These are phyloP conservation scores for Cucumis sativus DNA, from an alignment of 306 rosid species.

Conservation along the genomic window DNA sequence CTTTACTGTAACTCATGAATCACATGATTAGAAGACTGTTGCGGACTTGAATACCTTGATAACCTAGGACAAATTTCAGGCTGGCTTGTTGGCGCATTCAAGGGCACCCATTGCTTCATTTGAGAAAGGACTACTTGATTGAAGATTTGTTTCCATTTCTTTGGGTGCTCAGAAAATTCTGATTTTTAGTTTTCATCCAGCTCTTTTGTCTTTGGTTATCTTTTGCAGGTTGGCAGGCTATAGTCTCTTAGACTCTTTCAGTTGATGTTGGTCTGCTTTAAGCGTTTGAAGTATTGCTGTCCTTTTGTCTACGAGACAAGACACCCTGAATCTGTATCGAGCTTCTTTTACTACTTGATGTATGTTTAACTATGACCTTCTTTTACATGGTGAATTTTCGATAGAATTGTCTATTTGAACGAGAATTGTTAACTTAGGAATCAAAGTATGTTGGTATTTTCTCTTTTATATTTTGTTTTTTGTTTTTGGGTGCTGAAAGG, in stretches of 20 bases:
- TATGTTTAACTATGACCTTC: conserved; percentile 62
- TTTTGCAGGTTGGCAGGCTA: conserved; percentile 70
- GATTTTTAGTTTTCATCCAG: conserved; percentile 41
- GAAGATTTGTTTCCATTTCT: conserved; percentile 54
- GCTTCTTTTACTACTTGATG: conserved; percentile 75
- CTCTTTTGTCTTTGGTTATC: conserved; percentile 35
- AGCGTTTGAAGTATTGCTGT: conserved; percentile 58
- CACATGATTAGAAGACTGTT: background rate
- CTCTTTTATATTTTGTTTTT: background rate
- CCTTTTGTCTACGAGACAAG: conserved; percentile 51
- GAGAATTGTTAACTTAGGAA: background rate
- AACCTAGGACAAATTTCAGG: background rate
- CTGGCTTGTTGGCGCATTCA: background rate
- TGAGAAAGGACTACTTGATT: conserved; percentile 27
- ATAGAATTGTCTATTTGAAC: conserved; percentile 11
- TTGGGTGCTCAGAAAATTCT: conserved; percentile 38
- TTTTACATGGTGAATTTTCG: conserved; percentile 16
- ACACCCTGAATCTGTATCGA: conserved; percentile 52
- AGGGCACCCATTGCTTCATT: conserved; percentile 7
- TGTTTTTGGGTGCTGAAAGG: background rate
- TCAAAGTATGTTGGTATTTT: background rate
- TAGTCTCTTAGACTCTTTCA: conserved; percentile 19
- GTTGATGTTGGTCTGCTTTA: conserved; percentile 51
- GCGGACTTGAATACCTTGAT: background rate
- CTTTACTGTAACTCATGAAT: background rate